Evolutionary conservation across 306 rosid genomes (phyloP), one percentile per base, ranked within the genome.

Genomic region (Cucurbita ficifolia): DNA sequence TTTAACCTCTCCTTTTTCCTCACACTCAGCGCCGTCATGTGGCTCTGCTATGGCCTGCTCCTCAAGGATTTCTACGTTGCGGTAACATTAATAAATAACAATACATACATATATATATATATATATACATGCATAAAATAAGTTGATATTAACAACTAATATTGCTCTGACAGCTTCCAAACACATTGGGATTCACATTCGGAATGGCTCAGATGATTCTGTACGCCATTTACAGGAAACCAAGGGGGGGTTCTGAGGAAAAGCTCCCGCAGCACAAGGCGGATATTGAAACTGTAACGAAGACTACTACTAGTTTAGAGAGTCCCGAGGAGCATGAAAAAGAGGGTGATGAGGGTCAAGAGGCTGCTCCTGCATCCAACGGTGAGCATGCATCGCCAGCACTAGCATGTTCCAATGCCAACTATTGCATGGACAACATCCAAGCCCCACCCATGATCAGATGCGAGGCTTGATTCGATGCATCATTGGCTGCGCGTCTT

Each of bases 191-290:
- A 0, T 85, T 94, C 78, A n/a, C 90, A 35, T 94, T 87, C 18
- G 99, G 99, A n/a, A 75, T 89, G 61, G 86, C 80, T 73, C 99
- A 94, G 83, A 94, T 94, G 99, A 88, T 76, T 71, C 80, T 91
- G 40, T 94, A 89, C 82, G 2, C 63, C 56, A 79, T 90, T 18
- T 94, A 85, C 87, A 86, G 83, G 74, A 91, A 91, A 83, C 86
- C 12, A 87, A 81, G 18, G 0, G 38, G 5, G 0, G 21, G 3
- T 21, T 39, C 10, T 5, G 83, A 80, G 18, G 64, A 82, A 13
- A 86, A 90, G 74, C 74, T 86, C 49, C 83, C 90, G 7, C 85
- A 86, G 54, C 82, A 79, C 50, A 88, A 90, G 78, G 76, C 73
- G 11, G 88, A 87, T 50, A 50, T 50, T 4, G 52, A 48, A 48